These are phyloP conservation scores for Nidularia pulvinata DNA, from an alignment of 768 basidiomycete genomes.

Conservation along the genomic window DNA sequence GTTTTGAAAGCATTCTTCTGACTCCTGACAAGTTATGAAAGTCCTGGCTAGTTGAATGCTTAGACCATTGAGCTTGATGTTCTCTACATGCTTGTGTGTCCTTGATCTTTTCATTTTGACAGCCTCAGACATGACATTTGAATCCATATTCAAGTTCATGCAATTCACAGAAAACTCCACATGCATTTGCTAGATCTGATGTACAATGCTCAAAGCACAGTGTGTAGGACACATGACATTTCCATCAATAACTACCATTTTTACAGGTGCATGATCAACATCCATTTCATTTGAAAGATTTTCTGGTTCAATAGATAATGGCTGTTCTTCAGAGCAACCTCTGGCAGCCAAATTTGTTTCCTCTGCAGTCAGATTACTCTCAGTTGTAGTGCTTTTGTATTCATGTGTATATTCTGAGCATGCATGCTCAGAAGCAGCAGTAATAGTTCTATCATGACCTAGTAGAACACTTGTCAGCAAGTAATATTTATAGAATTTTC, in stretches of 20 bases:
- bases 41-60: neutral
- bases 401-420: conserved; percentile 3
- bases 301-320: neutral
- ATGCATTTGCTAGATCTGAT: neutral
- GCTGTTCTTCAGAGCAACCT: neutral
- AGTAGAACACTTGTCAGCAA: neutral
- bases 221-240: neutral
- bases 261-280: neutral
- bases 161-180: neutral
- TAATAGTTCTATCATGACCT: conserved; percentile 1
- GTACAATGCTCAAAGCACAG: conserved; percentile 3
- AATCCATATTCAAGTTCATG: neutral
- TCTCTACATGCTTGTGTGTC: neutral
- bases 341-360: neutral
- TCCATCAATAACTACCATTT: conserved; percentile 3
- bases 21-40: neutral
- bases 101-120: neutral
- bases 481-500: too few relatives aligned
- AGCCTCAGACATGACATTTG: neutral
- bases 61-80: neutral
- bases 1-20: neutral
- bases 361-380: neutral
- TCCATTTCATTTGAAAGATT: neutral
- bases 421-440: neutral
- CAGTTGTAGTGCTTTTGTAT: conserved; percentile 1